A percentile compares a stretch with the other conserved stretches of the same genome.
These are phyloP conservation scores for Prunella vulgaris DNA, from an alignment of 257 asterid species.

Conservation along the genomic window DNA sequence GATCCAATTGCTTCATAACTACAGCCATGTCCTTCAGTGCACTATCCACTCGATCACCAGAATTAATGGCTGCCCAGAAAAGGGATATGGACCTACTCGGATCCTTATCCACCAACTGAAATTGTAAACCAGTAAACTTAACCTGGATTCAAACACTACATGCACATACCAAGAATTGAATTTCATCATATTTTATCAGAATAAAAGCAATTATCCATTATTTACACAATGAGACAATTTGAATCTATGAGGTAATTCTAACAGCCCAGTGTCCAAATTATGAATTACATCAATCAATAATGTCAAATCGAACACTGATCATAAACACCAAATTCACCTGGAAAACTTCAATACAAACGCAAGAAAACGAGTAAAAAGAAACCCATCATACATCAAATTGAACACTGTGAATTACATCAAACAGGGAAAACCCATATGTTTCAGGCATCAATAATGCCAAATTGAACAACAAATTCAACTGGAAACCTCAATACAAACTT, in stretches of 20 bases:
- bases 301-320: neutral
- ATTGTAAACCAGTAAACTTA: too few relatives aligned
- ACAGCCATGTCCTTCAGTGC: conserved; percentile 97
- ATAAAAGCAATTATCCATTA: too few relatives aligned
- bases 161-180: neutral
- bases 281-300: too few relatives aligned
- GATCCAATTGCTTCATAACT: conserved; percentile 79
- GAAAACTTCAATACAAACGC: too few relatives aligned
- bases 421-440: neutral
- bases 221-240: neutral
- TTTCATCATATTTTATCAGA: too few relatives aligned
- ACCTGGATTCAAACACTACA: too few relatives aligned
- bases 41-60: conserved; percentile 92
- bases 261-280: neutral
- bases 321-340: too few relatives aligned
- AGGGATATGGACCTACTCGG: conserved; percentile 79
- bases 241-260: neutral
- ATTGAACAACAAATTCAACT: neutral
- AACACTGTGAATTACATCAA: too few relatives aligned
- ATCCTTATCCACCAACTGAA: conserved; percentile 56
- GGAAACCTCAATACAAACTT: too few relatives aligned
- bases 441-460: neutral
- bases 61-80: conserved; percentile 92
- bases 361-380: too few relatives aligned
- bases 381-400: too few relatives aligned